phyloP scores from a whole-genome alignment of 352 stramenopile species.

The Globisporangium orthogonon region DNA sequence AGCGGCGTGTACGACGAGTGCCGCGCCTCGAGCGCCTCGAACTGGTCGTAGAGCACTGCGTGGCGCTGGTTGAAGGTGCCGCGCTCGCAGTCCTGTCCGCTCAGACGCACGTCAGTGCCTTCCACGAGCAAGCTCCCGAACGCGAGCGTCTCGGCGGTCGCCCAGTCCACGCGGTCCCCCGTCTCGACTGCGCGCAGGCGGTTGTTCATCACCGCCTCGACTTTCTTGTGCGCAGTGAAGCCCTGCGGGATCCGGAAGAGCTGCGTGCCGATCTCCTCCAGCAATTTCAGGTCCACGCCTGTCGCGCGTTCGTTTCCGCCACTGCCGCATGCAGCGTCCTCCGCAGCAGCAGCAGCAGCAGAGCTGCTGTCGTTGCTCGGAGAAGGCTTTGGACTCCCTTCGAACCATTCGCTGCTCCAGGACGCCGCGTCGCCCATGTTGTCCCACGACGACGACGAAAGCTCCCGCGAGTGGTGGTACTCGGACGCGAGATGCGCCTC shows the following conservation, averaged over 20 bases:
- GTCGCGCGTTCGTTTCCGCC: slow-evolving; percentile 17
- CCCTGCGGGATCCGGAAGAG: slow-evolving; percentile 75
- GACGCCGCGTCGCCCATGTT: slow-evolving; percentile 51
- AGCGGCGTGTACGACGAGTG: slow-evolving; percentile 94
- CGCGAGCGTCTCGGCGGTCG: slow-evolving; percentile 82
- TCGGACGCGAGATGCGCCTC: slow-evolving; percentile 57
- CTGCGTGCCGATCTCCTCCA: slow-evolving; percentile 69
- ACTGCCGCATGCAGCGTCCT: neutral
- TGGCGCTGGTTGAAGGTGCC: slow-evolving; percentile 90
- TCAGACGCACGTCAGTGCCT: slow-evolving; percentile 77
- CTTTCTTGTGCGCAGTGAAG: slow-evolving; percentile 82
- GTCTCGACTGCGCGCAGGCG: slow-evolving; percentile 71
- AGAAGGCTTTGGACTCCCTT: slow-evolving; percentile 16
- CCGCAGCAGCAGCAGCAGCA: neutral
- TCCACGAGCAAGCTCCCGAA: slow-evolving; percentile 83
- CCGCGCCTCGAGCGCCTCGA: slow-evolving; percentile 55
- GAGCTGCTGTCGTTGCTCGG: neutral
- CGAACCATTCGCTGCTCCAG: slow-evolving; percentile 65
- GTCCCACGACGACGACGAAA: slow-evolving; percentile 74
- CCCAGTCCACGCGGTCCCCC: slow-evolving; percentile 83
- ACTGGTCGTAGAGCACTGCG: slow-evolving; percentile 86
- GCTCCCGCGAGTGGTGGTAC: slow-evolving; percentile 65
- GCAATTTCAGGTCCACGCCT: slow-evolving; percentile 63
- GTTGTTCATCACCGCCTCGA: slow-evolving; percentile 86
- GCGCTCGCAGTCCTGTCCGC: slow-evolving; percentile 85